A percentile compares a stretch with the other conserved stretches of the same genome.
phyloP scores from a whole-genome alignment of 352 stramenopile genomes.

The Globisporangium middletonii region DNA sequence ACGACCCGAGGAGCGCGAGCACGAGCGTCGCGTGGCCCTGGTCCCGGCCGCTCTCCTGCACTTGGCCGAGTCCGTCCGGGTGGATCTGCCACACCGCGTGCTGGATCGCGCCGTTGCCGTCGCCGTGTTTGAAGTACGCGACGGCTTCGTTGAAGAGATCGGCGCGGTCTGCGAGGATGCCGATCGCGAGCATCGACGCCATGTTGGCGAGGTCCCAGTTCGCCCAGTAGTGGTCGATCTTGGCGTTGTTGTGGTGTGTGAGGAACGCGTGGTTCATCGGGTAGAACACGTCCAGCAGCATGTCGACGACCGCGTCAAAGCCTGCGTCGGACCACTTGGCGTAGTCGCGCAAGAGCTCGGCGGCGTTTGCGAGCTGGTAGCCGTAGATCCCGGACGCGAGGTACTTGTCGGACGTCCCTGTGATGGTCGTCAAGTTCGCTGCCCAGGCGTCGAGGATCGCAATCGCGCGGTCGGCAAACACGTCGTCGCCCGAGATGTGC shows the following conservation, averaged over 20 bases:
- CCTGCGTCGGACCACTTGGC: conserved; percentile 4
- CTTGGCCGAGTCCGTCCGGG: conserved; percentile 12
- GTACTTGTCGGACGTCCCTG: conserved; percentile 14
- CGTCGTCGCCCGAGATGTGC: conserved; percentile 11
- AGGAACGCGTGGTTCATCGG: conserved; percentile 21
- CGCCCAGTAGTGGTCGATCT: conserved; percentile 20
- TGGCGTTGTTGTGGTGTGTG: conserved; percentile 16
- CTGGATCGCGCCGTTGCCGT: conserved; percentile 15
- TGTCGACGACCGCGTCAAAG: conserved; percentile 10
- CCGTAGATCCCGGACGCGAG: conserved; percentile 18
- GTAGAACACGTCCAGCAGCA: conserved; percentile 18
- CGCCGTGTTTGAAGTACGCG: conserved; percentile 14
- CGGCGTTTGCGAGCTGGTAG: conserved; percentile 18
- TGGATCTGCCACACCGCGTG: conserved; percentile 14
- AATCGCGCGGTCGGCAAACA: conserved; percentile 9
- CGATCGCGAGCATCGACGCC: conserved; percentile 17
- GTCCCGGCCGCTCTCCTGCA: conserved; percentile 18
- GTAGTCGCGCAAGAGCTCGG: conserved; percentile 15
- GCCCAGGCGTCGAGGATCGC: conserved; percentile 16
- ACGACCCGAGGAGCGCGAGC: conserved; percentile 12
- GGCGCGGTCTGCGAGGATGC: conserved; percentile 12
- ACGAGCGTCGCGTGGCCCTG: conserved; percentile 14
- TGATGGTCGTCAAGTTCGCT: conserved; percentile 7
- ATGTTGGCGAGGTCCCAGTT: conserved; percentile 21
- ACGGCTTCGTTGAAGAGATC: conserved; percentile 16